Percentiles rank a stretch among this genome's conserved stretches.
Conservation (phyloP, 805 yeast genomes). For the Wickerhamomyces queroliae region DNA sequence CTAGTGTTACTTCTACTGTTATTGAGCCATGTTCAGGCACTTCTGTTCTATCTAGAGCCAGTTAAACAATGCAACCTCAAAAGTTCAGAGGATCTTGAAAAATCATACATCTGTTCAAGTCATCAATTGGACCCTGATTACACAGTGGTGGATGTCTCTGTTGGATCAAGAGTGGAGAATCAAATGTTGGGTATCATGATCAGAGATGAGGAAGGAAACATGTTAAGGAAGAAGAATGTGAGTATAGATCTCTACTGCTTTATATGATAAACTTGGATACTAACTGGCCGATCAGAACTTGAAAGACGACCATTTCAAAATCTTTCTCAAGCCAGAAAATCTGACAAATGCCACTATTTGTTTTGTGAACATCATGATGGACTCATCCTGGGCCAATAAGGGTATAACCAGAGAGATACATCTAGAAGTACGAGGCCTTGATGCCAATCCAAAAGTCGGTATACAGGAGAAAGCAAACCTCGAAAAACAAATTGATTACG, state of each 20-base stretch:
- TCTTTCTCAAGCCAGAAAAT: constrained; percentile 10
- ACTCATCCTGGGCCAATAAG: constrained; percentile 28
- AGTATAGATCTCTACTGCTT: no score
- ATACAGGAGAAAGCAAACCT: neutral
- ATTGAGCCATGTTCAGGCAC: neutral
- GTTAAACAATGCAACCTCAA: constrained; percentile 1
- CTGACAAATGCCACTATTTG: constrained; percentile 19
- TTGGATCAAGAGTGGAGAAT: constrained; percentile 1
- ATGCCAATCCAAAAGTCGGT: constrained; percentile 7
- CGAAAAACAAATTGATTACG: neutral
- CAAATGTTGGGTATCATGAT: constrained; percentile 8
- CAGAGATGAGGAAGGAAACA: constrained; percentile 8
- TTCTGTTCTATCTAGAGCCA: constrained; percentile 2
- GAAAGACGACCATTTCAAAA: constrained; percentile 3
- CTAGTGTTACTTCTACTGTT: neutral
- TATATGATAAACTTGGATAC: no score
- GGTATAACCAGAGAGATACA: constrained; percentile 11
- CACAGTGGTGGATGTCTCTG: constrained; percentile 13
- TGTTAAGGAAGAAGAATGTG: constrained; percentile 7
- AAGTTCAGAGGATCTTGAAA: neutral
- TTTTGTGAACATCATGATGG: constrained; percentile 23
- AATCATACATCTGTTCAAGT: constrained; percentile 1
- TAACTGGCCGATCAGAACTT: no score
- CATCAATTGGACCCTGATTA: constrained; percentile 6
- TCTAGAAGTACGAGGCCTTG: neutral